Evolutionary conservation across 2,329 filamentous ascomycete genomes (phyloP), one percentile per base, ranked within the genome.

Genomic region (Venturia nashicola): DNA sequence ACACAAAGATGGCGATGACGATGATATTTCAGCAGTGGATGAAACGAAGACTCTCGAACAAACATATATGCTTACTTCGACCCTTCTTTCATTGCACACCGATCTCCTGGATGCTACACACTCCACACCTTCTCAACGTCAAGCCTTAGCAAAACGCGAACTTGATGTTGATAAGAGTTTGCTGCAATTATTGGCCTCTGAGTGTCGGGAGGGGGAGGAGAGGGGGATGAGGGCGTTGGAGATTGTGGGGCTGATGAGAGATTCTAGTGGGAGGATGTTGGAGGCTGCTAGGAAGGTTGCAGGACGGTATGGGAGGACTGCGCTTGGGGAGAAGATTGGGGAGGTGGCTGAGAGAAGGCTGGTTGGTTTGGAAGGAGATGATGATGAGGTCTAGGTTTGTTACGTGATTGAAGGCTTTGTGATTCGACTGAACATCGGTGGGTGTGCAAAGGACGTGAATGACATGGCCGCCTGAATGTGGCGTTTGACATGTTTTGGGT

Each of bases 181-280:
- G 61, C 79, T 99, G 67, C 91, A 97, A 78, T 82, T 97, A 73
- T 80, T 99, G 71, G 92, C 90, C 2, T 79, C 88, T 7, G 94
- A 97, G 78, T 99, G 94, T 73, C 86, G 91, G 65, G 90, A 94
- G 68, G 91, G 91, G 55, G 94, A 99, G 74, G 92, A 97, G 67
- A 82, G 89, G 39, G 93, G 92, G 6, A 97, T 97, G 91, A 91
- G 93, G 68, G 93, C 93, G 0, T 79, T 99, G 43, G 95, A 99
- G 76, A 83, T 97, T 70, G 94, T 96, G 39, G 81, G 83, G 66
- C 79, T 99, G 70, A 89, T 99, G 86, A 83, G 83, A 55, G 92
- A 97, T 76, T 81, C 85, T 57, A 89, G 85, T 66, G 93, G 93
- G 20, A 87, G 89, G 73, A 97, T 97, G 90, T 76, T 96, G 65